Conservation (phyloP, 2,329 filamentous ascomycete species). For the Xylaria sp. region DNA sequence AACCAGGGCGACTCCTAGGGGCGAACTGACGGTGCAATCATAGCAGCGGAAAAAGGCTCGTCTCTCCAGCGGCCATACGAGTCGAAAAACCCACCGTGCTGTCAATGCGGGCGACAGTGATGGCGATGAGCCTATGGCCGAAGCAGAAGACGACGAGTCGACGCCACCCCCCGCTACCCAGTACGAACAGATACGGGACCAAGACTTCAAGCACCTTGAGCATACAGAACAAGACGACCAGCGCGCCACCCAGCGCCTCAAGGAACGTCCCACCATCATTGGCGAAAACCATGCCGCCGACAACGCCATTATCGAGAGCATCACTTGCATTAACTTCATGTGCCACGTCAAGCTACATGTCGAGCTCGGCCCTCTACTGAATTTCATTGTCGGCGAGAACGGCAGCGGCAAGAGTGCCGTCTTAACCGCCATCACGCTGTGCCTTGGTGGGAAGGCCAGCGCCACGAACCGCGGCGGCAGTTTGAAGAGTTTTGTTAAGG, state of each 20-base stretch:
- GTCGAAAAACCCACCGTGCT: conserved; percentile 30
- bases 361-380: conserved; percentile 91
- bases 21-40: conserved; percentile 24
- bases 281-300: conserved; percentile 81
- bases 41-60: conserved; percentile 56
- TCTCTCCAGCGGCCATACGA: conserved; percentile 45
- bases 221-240: conserved; percentile 70
- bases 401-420: conserved; percentile 98
- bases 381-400: conserved; percentile 98
- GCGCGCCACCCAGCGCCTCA: conserved; percentile 72
- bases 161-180: conserved; percentile 64
- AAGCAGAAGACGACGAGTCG: conserved; percentile 41
- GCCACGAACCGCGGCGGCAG: conserved; percentile 92
- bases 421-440: conserved; percentile 90
- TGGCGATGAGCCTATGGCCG: conserved; percentile 42
- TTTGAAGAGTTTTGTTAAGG: conserved; percentile 90
- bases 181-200: conserved; percentile 71
- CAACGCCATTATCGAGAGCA: conserved; percentile 86
- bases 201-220: conserved; percentile 67
- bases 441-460: conserved; percentile 93
- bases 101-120: conserved; percentile 50
- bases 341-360: conserved; percentile 87
- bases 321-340: conserved; percentile 95
- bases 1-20: not conserved
- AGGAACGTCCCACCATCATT: conserved; percentile 59